Conservation (phyloP, 306 rosid genomes). For the Rosa rugosa region DNA sequence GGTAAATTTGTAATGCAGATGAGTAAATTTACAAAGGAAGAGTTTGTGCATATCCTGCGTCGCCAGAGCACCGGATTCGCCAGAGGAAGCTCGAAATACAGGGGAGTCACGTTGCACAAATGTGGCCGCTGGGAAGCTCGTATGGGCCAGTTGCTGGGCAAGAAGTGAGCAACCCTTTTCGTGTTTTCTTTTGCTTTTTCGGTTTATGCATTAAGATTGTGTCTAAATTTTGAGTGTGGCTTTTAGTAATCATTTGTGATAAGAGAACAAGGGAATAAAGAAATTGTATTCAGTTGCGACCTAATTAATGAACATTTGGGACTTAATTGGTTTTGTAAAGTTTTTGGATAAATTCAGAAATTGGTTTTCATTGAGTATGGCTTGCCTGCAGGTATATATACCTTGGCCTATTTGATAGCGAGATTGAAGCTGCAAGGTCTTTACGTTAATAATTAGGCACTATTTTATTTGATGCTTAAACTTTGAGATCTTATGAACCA, state of each 20-base stretch:
- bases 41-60: slow-evolving; percentile 86
- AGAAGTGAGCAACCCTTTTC: slow-evolving; percentile 54
- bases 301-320: not conserved
- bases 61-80: slow-evolving; percentile 94
- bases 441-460: slow-evolving; percentile 20
- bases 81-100: slow-evolving; percentile 85
- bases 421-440: slow-evolving; percentile 96
- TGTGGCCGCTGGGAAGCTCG: slow-evolving; percentile 99
- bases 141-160: slow-evolving; percentile 94
- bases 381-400: slow-evolving; percentile 82
- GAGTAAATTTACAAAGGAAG: slow-evolving; percentile 77
- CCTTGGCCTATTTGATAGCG: slow-evolving; percentile 92
- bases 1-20: slow-evolving; percentile 44
- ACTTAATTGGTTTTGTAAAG: not conserved
- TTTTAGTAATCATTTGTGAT: not conserved
- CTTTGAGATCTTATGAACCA: slow-evolving; percentile 15
- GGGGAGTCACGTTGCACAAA: slow-evolving; percentile 94
- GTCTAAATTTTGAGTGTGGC: not conserved
- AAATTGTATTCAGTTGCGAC: not conserved
- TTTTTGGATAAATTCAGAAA: slow-evolving; percentile 25
- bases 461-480: slow-evolving; percentile 14
- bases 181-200: not conserved
- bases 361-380: slow-evolving; percentile 34
- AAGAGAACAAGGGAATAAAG: not conserved
- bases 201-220: not conserved